phyloP scores from a whole-genome alignment of 495 filamentous ascomycete genomes.

The Xylaria curta region DNA sequence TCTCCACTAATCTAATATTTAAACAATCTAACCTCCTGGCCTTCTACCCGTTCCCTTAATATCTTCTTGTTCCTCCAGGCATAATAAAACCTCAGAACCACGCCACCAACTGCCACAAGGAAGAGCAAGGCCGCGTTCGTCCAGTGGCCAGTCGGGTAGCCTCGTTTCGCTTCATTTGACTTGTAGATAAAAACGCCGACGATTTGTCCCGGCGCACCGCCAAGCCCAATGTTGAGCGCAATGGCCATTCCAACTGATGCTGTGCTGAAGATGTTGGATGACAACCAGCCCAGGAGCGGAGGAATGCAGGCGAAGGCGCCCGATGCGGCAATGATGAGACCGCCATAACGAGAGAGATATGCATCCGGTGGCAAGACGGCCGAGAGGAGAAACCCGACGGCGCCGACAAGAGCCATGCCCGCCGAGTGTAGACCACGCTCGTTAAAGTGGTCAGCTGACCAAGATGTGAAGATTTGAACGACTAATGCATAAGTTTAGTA shows the following conservation, averaged over 20 bases:
- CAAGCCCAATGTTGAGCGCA: slow-evolving; percentile 70
- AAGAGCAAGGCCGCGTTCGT: slow-evolving; percentile 54
- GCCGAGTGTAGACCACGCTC: slow-evolving; percentile 67
- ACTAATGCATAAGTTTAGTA: slow-evolving; percentile 40
- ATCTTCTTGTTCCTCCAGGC: slow-evolving; percentile 48
- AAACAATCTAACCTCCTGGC: slow-evolving; percentile 38
- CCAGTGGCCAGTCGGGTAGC: slow-evolving; percentile 73
- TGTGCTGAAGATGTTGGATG: slow-evolving; percentile 69
- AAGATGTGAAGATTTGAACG: slow-evolving; percentile 61
- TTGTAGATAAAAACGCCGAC: slow-evolving; percentile 78
- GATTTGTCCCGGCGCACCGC: slow-evolving; percentile 69
- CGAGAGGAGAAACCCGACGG: slow-evolving; percentile 69
- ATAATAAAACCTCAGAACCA: slow-evolving; percentile 50
- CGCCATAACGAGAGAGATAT: slow-evolving; percentile 68
- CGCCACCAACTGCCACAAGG: slow-evolving; percentile 47
- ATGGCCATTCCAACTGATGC: slow-evolving; percentile 70
- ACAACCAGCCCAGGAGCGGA: slow-evolving; percentile 72
- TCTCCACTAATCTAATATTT: slow-evolving; percentile 29
- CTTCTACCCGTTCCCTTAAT: slow-evolving; percentile 28
- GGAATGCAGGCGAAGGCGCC: slow-evolving; percentile 64
- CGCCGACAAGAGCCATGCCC: slow-evolving; percentile 63
- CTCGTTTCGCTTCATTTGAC: slow-evolving; percentile 60
- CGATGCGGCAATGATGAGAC: slow-evolving; percentile 69
- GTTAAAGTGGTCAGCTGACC: slow-evolving; percentile 72
- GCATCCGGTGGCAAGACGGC: slow-evolving; percentile 66